These are phyloP conservation scores for Fusarium incarnatum DNA, from an alignment of 2,329 filamentous ascomycete genomes.

Conservation along the genomic window DNA sequence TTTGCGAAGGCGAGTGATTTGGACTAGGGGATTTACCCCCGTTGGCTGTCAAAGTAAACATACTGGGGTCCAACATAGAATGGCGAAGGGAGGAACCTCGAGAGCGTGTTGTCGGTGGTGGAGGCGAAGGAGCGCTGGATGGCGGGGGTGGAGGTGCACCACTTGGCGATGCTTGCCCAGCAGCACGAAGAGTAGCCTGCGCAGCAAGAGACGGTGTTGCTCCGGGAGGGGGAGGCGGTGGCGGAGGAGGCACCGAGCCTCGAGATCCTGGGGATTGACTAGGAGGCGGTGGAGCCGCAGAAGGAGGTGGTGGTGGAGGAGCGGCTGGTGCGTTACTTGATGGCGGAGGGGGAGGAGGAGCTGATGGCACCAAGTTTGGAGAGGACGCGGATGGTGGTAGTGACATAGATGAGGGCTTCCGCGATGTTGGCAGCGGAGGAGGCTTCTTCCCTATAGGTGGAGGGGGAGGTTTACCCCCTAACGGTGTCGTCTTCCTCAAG, in stretches of 20 bases:
- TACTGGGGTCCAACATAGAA: constrained; percentile 78
- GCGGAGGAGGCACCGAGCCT: constrained; percentile 48
- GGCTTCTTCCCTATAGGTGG: constrained; percentile 83
- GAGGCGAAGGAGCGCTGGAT: constrained; percentile 54
- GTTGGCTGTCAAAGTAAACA: constrained; percentile 78
- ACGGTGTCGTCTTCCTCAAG: constrained; percentile 68
- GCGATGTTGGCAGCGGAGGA: constrained; percentile 69
- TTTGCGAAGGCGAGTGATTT: constrained; percentile 50
- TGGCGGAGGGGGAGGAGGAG: constrained; percentile 56
- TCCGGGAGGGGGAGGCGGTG: constrained; percentile 41
- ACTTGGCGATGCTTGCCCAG: constrained; percentile 55
- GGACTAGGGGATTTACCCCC: constrained; percentile 65
- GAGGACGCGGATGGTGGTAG: constrained; percentile 50
- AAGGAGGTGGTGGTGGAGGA: constrained; percentile 51
- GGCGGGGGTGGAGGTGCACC: constrained; percentile 52
- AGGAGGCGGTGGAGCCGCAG: constrained; percentile 56
- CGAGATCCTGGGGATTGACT: constrained; percentile 51
- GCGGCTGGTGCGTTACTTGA: constrained; percentile 56
- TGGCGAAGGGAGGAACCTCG: constrained; percentile 63
- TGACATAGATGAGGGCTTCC: constrained; percentile 64
- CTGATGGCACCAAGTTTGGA: constrained; percentile 50
- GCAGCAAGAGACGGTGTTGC: constrained; percentile 55
- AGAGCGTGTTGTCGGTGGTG: constrained; percentile 52
- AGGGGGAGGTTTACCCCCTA: constrained; percentile 71
- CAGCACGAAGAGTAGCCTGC: constrained; percentile 59